These are phyloP conservation scores for Leccinum truebloodii DNA, from an alignment of 768 basidiomycete species.

Conservation along the genomic window DNA sequence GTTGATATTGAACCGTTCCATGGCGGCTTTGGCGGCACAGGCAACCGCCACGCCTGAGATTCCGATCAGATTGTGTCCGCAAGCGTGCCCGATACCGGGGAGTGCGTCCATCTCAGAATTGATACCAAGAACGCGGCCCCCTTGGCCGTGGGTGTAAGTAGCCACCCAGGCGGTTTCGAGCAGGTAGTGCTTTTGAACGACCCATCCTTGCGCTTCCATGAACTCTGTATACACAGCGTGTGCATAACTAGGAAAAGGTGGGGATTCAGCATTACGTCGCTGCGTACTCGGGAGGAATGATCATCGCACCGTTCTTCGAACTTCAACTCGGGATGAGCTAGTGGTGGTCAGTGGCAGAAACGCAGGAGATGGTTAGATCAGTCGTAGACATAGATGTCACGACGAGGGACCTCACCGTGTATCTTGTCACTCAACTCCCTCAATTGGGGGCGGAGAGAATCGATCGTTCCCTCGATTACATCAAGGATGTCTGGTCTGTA, in stretches of 20 bases:
- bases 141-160: constrained; percentile 59
- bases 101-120: constrained; percentile 80
- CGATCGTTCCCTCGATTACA: constrained; percentile 57
- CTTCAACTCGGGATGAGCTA: constrained; percentile 72
- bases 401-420: constrained; percentile 46
- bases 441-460: constrained; percentile 54
- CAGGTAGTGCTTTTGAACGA: constrained; percentile 59
- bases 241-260: constrained; percentile 50
- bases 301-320: constrained; percentile 55
- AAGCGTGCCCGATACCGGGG: constrained; percentile 64
- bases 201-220: constrained; percentile 65
- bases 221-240: constrained; percentile 71
- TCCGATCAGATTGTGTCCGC: constrained; percentile 84
- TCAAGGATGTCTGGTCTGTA: constrained; percentile 61
- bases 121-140: constrained; percentile 64
- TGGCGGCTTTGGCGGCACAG: constrained; percentile 61
- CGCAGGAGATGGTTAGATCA: constrained; percentile 4
- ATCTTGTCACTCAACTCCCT: constrained; percentile 70
- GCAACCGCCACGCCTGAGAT: constrained; percentile 75
- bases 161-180: constrained; percentile 81
- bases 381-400: background rate
- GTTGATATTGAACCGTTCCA: constrained; percentile 40
- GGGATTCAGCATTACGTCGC: constrained; percentile 41
- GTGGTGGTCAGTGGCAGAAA: background rate
- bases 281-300: background rate